phyloP scores from a whole-genome alignment of 495 filamentous ascomycete species.

The Aspergillus bridgeri region DNA sequence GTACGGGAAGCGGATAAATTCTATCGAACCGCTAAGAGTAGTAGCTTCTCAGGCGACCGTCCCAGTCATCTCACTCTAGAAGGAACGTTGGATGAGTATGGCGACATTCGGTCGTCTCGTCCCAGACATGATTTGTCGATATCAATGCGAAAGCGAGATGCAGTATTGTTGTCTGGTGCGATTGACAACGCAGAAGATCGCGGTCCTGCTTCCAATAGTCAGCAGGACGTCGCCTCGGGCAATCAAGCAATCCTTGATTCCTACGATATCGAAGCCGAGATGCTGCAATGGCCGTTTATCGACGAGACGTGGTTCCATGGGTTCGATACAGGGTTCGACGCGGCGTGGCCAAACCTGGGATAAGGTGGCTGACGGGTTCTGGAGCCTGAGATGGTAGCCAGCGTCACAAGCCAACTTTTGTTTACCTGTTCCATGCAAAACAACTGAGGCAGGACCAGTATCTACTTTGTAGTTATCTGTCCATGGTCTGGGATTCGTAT shows the following conservation, averaged over 20 bases:
- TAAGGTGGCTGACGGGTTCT: not conserved
- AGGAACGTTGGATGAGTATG: slow-evolving; percentile 42
- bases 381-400: too few species aligned
- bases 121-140: slow-evolving; percentile 19
- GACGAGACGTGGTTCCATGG: slow-evolving; percentile 41
- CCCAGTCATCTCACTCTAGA: slow-evolving; percentile 33
- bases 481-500: too few species aligned
- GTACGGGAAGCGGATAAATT: slow-evolving; percentile 43
- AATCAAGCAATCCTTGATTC: slow-evolving; percentile 12
- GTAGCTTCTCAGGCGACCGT: slow-evolving; percentile 24
- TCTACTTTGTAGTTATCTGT: too few species aligned
- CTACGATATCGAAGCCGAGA: slow-evolving; percentile 38
- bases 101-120: slow-evolving; percentile 38
- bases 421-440: too few species aligned
- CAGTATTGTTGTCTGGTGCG: not conserved
- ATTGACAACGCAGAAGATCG: not conserved
- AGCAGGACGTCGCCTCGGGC: slow-evolving; percentile 5
- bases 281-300: slow-evolving; percentile 47
- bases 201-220: not conserved
- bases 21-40: slow-evolving; percentile 36
- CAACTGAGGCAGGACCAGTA: too few species aligned
- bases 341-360: slow-evolving; percentile 14
- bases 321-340: slow-evolving; percentile 39
- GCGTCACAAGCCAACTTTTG: too few species aligned
- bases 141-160: slow-evolving; percentile 1